These are phyloP conservation scores for Zygoascus tannicola DNA, from an alignment of 805 yeast species.

Conservation along the genomic window DNA sequence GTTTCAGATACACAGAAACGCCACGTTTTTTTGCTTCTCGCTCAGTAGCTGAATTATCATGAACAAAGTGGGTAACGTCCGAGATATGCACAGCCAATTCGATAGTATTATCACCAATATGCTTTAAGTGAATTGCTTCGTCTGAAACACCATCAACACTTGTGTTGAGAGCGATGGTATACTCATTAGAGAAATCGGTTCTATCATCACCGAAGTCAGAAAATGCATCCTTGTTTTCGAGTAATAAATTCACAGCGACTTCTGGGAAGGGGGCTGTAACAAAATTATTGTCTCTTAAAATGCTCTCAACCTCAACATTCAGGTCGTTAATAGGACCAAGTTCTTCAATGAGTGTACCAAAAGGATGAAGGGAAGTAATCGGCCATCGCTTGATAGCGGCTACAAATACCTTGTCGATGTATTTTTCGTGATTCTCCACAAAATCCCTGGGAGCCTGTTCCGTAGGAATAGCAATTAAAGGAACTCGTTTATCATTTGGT, in stretches of 20 bases:
- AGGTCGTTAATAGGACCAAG: slow-evolving; percentile 74
- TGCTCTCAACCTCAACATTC: slow-evolving; percentile 75
- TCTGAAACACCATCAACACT: slow-evolving; percentile 53
- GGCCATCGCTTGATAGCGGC: slow-evolving; percentile 99
- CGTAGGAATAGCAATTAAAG: slow-evolving; percentile 95
- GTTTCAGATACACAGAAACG: slow-evolving; percentile 80
- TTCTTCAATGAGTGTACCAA: slow-evolving; percentile 84
- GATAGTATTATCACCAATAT: slow-evolving; percentile 47
- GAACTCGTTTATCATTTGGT: slow-evolving; percentile 96
- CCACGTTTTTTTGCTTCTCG: slow-evolving; percentile 87
- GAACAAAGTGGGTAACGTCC: slow-evolving; percentile 66
- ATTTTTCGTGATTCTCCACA: slow-evolving; percentile 81
- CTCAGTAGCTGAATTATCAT: slow-evolving; percentile 68
- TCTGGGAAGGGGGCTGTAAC: slow-evolving; percentile 34
- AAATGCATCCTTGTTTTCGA: slow-evolving; percentile 4
- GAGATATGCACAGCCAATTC: slow-evolving; percentile 81
- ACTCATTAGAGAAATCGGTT: slow-evolving; percentile 45
- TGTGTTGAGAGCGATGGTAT: slow-evolving; percentile 47
- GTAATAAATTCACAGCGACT: not conserved
- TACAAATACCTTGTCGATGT: slow-evolving; percentile 74
- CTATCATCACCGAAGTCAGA: slow-evolving; percentile 32
- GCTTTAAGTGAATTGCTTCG: slow-evolving; percentile 73
- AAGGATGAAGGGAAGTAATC: slow-evolving; percentile 95
- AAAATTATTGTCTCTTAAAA: slow-evolving; percentile 58
- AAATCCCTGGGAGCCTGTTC: slow-evolving; percentile 96